A percentile compares a stretch with the other conserved stretches of the same genome.
Evolutionary conservation across 371 early-diverging fungal species (phyloP).

Genomic region (Mucor lusitanicus): DNA sequence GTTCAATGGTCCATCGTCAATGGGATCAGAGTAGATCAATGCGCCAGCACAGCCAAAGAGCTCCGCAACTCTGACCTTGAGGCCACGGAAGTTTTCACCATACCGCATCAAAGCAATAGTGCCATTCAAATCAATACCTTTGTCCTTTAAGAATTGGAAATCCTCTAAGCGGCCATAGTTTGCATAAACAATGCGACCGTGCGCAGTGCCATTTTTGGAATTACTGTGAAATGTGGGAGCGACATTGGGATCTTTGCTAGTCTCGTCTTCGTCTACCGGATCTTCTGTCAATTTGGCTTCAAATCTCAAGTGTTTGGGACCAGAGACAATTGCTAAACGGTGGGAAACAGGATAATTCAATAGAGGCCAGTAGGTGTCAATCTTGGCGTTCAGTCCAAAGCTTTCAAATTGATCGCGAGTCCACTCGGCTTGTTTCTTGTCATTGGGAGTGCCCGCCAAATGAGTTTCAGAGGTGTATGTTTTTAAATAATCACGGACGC

Average conservation of each 20-base stretch:
- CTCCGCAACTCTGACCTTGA: constrained; percentile 66
- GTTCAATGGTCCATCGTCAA: constrained; percentile 56
- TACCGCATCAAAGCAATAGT: constrained; percentile 67
- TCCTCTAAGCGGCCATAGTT: constrained; percentile 67
- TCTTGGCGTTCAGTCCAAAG: constrained; percentile 58
- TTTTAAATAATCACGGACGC: constrained; percentile 15
- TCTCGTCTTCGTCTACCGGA: constrained; percentile 49
- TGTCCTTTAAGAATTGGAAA: constrained; percentile 53
- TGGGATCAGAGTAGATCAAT: constrained; percentile 65
- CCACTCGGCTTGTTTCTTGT: constrained; percentile 57
- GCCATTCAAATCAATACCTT: constrained; percentile 52
- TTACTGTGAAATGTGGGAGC: constrained; percentile 69
- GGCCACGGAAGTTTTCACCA: constrained; percentile 34
- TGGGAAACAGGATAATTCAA: constrained; percentile 60
- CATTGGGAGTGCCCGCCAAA: constrained; percentile 54
- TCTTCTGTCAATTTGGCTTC: constrained; percentile 67
- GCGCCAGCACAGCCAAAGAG: constrained; percentile 60
- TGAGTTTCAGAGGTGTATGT: constrained; percentile 57
- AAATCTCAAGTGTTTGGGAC: constrained; percentile 25
- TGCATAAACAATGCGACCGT: constrained; percentile 66
- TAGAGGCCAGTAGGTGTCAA: constrained; percentile 63
- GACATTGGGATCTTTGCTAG: constrained; percentile 48
- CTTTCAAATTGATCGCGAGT: constrained; percentile 55
- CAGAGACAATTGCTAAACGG: constrained; percentile 54
- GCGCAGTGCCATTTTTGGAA: constrained; percentile 63